Base-by-base conservation (phyloP, 495 filamentous ascomycete genomes). In the Penicillium ochrochloron region DNA sequence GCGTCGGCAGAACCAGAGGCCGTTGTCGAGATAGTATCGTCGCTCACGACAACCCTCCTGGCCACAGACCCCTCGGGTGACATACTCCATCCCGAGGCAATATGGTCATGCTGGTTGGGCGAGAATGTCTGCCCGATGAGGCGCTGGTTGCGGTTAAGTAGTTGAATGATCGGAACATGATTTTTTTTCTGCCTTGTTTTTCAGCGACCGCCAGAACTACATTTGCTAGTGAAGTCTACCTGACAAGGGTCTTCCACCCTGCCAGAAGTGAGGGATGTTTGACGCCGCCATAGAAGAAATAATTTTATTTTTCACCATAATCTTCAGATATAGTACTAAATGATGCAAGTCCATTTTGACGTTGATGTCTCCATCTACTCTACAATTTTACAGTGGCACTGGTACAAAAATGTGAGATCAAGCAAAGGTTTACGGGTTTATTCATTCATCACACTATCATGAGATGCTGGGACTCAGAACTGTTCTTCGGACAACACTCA, bases 21-120 rank as follows among this genome's bases (percentile, higher is more conserved):
- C 89, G 69, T 86, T 83, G 54, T 91, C 86, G n/a, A 87, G 73
- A 68, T 85, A 86, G 62, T 85, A 90, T 61, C 80, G 80, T 41
- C 70, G 80, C 55, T 87, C 82, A 63, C 85, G 85, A 74, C 89
- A 92, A 66, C 85, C 85, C 55, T 88, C 87, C 70, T 87, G 80
- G 55, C 85, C 85, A 71, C 88, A 90, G 60, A 77, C 74, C 61
- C 84, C 84, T 70, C 83, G 82, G 61, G 81, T 83, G 59, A 79
- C 76, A 69, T 87, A 85, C 62, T 88, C 83, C 79, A 88, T 83
- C 57, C 60, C 70, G 74, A 68, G 62, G 72, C 68, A 64, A 60
- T 62, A 60, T 70, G 71, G 64, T 76, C 79, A 80, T 82, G 70
- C 68, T 78, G 61, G 65, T 68, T 62, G 57, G 61, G 66, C n/a